phyloP scores from a whole-genome alignment of 2,329 filamentous ascomycete species.

The Hypocreales sp. region DNA sequence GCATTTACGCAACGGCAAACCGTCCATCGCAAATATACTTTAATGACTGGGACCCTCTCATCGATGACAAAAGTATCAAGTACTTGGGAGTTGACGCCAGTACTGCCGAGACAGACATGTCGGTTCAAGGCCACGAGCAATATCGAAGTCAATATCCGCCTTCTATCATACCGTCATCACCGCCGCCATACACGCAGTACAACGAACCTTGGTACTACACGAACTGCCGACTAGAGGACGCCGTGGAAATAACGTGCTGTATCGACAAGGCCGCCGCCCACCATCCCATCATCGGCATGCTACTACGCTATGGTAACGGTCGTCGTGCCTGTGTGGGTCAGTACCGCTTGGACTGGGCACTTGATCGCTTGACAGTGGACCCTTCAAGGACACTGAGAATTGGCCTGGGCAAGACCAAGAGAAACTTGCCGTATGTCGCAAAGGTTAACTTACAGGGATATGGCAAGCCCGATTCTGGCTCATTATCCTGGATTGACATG shows the following conservation, averaged over 20 bases:
- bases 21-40: slow-evolving; percentile 1
- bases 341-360: slow-evolving; percentile 1
- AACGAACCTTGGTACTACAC: slow-evolving; percentile 3
- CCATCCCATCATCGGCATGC: slow-evolving; percentile 1
- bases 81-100: not conserved
- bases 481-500: slow-evolving; percentile 1
- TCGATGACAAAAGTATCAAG: slow-evolving; percentile 1
- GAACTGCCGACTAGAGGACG: slow-evolving; percentile 1
- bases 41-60: slow-evolving; percentile 1
- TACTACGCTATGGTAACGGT: slow-evolving; percentile 1
- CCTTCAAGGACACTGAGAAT: slow-evolving; percentile 1
- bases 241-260: slow-evolving; percentile 2
- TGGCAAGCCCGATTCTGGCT: not conserved
- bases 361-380: not conserved
- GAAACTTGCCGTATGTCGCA: not conserved
- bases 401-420: slow-evolving; percentile 1
- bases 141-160: not conserved
- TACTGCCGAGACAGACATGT: not conserved
- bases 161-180: not conserved
- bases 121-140: not conserved
- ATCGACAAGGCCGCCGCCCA: not conserved
- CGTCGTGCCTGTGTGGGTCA: slow-evolving; percentile 2
- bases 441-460: not conserved
- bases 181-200: slow-evolving; percentile 1
- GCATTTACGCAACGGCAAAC: slow-evolving; percentile 1